Percentiles rank a stretch among this genome's conserved stretches.
Evolutionary conservation across 2,329 filamentous ascomycete genomes (phyloP).

Genomic region (Rachicladosporium sp.): DNA sequence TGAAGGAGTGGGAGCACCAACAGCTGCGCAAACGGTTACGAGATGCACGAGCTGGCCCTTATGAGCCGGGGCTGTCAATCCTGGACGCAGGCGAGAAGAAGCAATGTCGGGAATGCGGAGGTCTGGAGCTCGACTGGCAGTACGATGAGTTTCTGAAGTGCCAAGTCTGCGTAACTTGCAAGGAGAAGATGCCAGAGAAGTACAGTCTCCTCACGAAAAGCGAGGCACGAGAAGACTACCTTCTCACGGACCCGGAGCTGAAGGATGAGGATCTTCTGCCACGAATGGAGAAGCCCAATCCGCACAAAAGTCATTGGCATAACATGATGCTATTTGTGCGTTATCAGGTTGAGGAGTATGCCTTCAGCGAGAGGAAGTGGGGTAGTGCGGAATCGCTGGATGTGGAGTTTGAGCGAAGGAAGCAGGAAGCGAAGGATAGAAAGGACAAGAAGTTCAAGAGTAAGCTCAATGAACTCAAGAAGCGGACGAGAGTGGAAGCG

Average conservation of each 20-base stretch:
- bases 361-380: slow-evolving; percentile 74
- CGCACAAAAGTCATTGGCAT: slow-evolving; percentile 91
- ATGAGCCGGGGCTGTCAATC: slow-evolving; percentile 76
- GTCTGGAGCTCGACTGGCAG: slow-evolving; percentile 82
- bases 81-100: slow-evolving; percentile 51
- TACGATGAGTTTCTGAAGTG: slow-evolving; percentile 78
- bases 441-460: slow-evolving; percentile 88
- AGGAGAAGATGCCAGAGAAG: slow-evolving; percentile 80
- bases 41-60: slow-evolving; percentile 65
- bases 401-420: slow-evolving; percentile 71
- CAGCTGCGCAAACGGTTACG: slow-evolving; percentile 62
- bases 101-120: slow-evolving; percentile 66
- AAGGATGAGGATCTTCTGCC: slow-evolving; percentile 76
- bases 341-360: slow-evolving; percentile 89
- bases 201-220: slow-evolving; percentile 95
- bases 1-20: slow-evolving; percentile 80
- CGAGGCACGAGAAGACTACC: slow-evolving; percentile 87
- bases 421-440: slow-evolving; percentile 65
- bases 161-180: slow-evolving; percentile 69
- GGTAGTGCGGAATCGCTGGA: slow-evolving; percentile 75
- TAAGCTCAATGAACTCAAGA: slow-evolving; percentile 82
- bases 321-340: slow-evolving; percentile 97
- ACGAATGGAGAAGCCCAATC: slow-evolving; percentile 79
- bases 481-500: slow-evolving; percentile 81
- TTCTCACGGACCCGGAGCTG: slow-evolving; percentile 90